A percentile compares a stretch with the other conserved stretches of the same genome.
Evolutionary conservation across 1,139 yeast genomes (phyloP).

Genomic region (Dujonia santamariae): DNA sequence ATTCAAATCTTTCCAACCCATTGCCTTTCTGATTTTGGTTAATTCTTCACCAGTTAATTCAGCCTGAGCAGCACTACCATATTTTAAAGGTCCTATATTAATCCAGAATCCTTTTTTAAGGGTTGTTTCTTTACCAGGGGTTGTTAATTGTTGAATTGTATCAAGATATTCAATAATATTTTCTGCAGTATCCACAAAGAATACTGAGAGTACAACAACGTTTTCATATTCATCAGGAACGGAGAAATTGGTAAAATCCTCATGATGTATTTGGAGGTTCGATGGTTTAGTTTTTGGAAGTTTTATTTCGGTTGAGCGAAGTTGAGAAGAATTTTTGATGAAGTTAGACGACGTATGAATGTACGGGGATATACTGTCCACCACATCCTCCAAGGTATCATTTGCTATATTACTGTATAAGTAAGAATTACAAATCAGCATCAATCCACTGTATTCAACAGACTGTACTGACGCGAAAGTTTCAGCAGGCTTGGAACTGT

Average conservation of each 20-base stretch:
- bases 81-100: constrained; percentile 82
- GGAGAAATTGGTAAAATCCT: constrained; percentile 62
- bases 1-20: constrained; percentile 65
- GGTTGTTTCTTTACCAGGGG: constrained; percentile 26
- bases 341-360: constrained; percentile 76
- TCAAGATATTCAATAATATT: constrained; percentile 71
- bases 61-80: constrained; percentile 81
- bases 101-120: constrained; percentile 64
- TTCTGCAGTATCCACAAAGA: constrained; percentile 86
- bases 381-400: not conserved
- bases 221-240: constrained; percentile 34
- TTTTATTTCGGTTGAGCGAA: constrained; percentile 41
- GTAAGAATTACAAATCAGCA: constrained; percentile 64
- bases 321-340: constrained; percentile 47
- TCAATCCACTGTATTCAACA: constrained; percentile 68
- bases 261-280: constrained; percentile 50
- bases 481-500: not conserved
- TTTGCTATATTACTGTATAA: constrained; percentile 32
- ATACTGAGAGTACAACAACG: constrained; percentile 65
- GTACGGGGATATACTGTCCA: constrained; percentile 54
- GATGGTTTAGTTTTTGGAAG: constrained; percentile 34
- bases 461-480: constrained; percentile 53
- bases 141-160: constrained; percentile 47
- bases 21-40: constrained; percentile 38
- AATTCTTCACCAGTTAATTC: constrained; percentile 71